Base-by-base conservation (phyloP, 2,329 filamentous ascomycete genomes). In the Tolypocladium capitatum region DNA sequence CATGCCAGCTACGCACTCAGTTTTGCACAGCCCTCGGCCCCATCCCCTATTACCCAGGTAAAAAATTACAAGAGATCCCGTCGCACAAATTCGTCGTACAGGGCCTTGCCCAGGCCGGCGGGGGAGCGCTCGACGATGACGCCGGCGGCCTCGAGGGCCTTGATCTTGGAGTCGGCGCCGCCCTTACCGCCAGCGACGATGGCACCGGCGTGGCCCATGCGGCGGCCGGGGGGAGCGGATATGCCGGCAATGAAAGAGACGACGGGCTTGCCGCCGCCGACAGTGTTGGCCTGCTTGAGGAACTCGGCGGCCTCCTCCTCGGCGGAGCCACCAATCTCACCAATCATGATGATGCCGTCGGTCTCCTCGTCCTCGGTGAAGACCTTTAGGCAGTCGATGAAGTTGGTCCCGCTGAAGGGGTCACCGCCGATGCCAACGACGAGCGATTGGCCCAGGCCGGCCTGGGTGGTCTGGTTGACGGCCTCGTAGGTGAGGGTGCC, bases 331-430 rank as follows among this genome's bases (percentile, higher is more conserved):
- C 92, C 92, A 66, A 98, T 97, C 76, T 97, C 92, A 66, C 92
- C 92, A 68, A 98, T 97, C 92, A 98, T 96, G 75, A 98, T 96
- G 73, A 98, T 96, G 65, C 92, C 92, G 66, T 98, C 92, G 35
- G 92, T 98, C 74, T 95, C 88, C 67, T 84, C 78, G 68, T 98
- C 92, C 69, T 94, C 77, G 60, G 95, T 81, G 81, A 98, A 98
- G 65, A 97, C 88, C 66, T 87, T 86, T 60, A 98, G 78, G 78
- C 91, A 96, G 80, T 98, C 92, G 72, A 98, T 97, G 77, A 97
- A 98, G 81, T 95, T 97, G 71, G 92, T 97, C 60, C 92, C 92
- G 63, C 85, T 91, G 79, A 98, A 98, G 60, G 92, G 92, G 73
- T 98, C 92, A 73, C 92, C 92, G 55, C 92, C 92, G 61, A 98